Base-by-base conservation (phyloP, 2,329 filamentous ascomycete species). In the Beauveria medogensis region DNA sequence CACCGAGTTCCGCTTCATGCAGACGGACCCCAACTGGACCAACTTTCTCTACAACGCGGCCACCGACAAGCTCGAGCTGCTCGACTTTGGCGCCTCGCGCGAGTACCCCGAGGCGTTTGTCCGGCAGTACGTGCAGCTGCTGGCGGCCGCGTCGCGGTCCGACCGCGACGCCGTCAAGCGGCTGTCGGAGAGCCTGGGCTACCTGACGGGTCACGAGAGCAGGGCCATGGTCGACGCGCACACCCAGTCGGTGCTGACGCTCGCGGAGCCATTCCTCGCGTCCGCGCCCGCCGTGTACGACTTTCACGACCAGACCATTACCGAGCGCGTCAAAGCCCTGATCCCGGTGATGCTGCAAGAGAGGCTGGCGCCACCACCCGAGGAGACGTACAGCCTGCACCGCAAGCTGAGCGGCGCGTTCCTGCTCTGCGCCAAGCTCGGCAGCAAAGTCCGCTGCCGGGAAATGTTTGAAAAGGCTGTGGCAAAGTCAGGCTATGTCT, bases 21-120 rank as follows among this genome's bases (percentile, higher is more conserved):
- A 99, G 77, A 99, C 94, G 5, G 94, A 99, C 71, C 94, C 94
- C 46, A 99, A 99, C 79, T 99, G 94, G 94, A 97, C 93, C 40
- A 99, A 99, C 75, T 99, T 99, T 74, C 81, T 97, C 22, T 99
- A 91, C 80, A 94, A 97, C 68, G 78, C 85, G 1, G 68, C 78
- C 22, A 85, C 81, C 4, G 78, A 85, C 67, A 89, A 86, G 69
- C 86, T 99, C 16, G 92, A 96, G 73, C 83, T 99, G 1, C 86
- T 99, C 57, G 95, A 99, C 75, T 99, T 99, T 73, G 94, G 94
- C 62, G 94, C 94, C 41, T 92, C 89, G 22, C 83, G 94, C 68
- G 93, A 92, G 66, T 99, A 87, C 71, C 91, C 92, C 0, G 81
- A 84, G 44, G 77, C 82, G 16, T 99, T 99, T 69, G 87, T 97